These are phyloP conservation scores for Carex littledalei DNA, from an alignment of 176 grass and related monocot genomes.

Conservation along the genomic window DNA sequence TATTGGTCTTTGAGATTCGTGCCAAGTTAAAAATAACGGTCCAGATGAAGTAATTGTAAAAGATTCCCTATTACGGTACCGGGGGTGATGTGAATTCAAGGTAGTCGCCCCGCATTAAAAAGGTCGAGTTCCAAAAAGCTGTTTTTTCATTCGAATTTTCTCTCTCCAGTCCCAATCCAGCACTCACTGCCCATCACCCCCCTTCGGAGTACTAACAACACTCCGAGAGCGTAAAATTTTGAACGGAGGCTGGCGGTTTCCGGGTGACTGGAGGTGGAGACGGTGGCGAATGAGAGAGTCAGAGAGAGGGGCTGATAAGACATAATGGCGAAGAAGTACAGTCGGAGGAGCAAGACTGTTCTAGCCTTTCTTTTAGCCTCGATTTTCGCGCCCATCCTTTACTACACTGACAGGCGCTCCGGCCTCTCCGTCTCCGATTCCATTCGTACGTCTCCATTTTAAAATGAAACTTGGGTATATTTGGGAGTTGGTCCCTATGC, in stretches of 20 bases:
- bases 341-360: conserved; percentile 30
- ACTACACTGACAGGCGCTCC: conserved; percentile 40
- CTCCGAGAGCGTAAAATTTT: neutral
- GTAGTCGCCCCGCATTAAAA: neutral
- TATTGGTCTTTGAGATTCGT: too few relatives aligned
- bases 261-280: neutral
- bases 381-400: conserved; percentile 68
- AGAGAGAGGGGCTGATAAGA: neutral
- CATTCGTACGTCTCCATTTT: conserved; percentile 28
- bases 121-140: neutral
- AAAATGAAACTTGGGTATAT: neutral
- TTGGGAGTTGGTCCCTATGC: conserved; percentile 24
- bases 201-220: neutral
- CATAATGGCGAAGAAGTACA: conserved; percentile 10
- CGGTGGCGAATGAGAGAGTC: neutral
- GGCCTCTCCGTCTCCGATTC: conserved; percentile 22
- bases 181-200: neutral
- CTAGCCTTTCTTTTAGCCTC: conserved; percentile 52
- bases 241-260: neutral
- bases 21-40: too few relatives aligned
- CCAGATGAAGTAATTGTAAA: too few relatives aligned
- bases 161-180: neutral
- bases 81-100: too few relatives aligned
- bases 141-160: neutral
- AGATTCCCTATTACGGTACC: too few relatives aligned